Evolutionary conservation across 345 rosid genomes (phyloP), one percentile per base, ranked within the genome.

Genomic region (Populus euphratica): DNA sequence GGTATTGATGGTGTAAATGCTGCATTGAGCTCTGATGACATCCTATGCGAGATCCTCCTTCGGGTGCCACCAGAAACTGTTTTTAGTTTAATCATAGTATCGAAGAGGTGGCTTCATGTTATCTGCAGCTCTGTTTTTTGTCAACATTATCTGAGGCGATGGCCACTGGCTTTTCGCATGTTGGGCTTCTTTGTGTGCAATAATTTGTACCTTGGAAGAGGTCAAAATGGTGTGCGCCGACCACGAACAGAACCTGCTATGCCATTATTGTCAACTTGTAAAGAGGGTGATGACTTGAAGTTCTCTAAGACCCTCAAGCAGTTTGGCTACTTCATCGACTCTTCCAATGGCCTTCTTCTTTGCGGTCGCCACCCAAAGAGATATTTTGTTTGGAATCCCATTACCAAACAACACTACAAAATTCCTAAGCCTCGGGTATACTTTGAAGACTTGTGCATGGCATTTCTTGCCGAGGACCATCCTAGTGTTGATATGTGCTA

Each of bases 321-420:
- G 72, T 83, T 89, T 67, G 94, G 92, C 20, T 90, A 89, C 84
- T 89, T 89, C 75, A 87, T 90, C 8, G 94, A 90, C 81, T 87
- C 92, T 43, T 84, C 87, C 23, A 82, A 86, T 21, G 92, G 94
- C 27, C 61, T 86, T 79, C 84, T 90, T 77, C 91, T 90, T 21
- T 89, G 92, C 70, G 94, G 94, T 59, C 86, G 94, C 20, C 92
- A 90, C 80, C 92, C 94, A 8, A 90, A 85, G 80, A 73, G 87
- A 70, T 90, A 90, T 79, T 87, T 72, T 86, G 77, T 89, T 69
- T 90, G 88, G 89, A 86, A 90, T 85, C 88, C 86, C 0, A 23
- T 29, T 41, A 84, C 90, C 10, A 75, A 39, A 71, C 54, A 85
- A 49, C 75, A 71, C 50, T 73, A 82, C 64, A 73, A 84, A 79